Conservation (phyloP, 1,284 basidiomycete species). For the Xerocomus minutiporus region DNA sequence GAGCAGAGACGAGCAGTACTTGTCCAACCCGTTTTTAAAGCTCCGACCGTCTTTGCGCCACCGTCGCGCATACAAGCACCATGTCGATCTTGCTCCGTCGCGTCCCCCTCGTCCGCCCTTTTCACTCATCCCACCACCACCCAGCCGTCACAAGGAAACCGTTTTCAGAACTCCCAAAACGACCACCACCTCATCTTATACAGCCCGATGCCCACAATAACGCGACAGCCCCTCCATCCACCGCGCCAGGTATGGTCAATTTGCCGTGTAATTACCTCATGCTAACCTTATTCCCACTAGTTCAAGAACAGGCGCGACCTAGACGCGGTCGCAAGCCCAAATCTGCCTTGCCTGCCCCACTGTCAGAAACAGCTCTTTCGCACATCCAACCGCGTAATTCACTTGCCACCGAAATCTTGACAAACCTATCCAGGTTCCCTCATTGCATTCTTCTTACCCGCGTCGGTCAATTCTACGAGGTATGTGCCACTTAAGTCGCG, state of each 20-base stretch:
- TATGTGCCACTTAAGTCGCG: conserved; percentile 30
- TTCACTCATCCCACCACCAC: conserved; percentile 12
- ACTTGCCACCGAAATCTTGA: conserved; percentile 66
- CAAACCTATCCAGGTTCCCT: conserved; percentile 74
- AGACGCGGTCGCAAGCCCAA: conserved; percentile 24
- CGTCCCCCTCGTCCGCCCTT: conserved; percentile 9
- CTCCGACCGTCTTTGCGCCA: conserved; percentile 35
- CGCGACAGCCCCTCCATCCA: neutral
- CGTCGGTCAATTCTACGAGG: conserved; percentile 95
- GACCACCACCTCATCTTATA: conserved; percentile 16
- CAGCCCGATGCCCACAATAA: neutral
- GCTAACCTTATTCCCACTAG: neutral
- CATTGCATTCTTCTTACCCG: conserved; percentile 87
- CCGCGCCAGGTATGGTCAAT: conserved; percentile 9
- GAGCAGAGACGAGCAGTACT: conserved; percentile 27
- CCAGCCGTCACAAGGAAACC: conserved; percentile 45
- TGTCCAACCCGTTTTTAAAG: conserved; percentile 38
- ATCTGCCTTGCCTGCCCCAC: neutral
- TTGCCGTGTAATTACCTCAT: neutral
- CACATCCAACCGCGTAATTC: conserved; percentile 42
- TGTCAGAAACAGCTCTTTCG: neutral
- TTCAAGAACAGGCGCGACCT: conserved; percentile 5
- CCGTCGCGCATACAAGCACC: conserved; percentile 27
- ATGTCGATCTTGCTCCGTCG: conserved; percentile 23
- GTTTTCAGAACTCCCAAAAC: conserved; percentile 52